These are phyloP conservation scores for Stemphylium beticola DNA, from an alignment of 2,329 filamentous ascomycete genomes.

Conservation along the genomic window DNA sequence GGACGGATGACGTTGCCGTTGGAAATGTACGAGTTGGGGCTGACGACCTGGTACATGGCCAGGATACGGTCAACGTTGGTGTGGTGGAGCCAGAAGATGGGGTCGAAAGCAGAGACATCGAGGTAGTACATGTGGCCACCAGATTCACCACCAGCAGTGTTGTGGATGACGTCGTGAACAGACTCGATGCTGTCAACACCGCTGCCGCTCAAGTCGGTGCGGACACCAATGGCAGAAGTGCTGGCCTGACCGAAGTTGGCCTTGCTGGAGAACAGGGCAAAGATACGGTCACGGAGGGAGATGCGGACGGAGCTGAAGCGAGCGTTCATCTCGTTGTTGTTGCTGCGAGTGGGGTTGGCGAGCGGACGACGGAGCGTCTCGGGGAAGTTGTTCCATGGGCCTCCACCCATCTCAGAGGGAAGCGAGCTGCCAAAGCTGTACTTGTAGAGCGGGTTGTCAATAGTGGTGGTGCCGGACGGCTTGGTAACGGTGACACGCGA, in stretches of 20 bases:
- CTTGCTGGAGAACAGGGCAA: conserved; percentile 44
- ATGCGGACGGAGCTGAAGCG: conserved; percentile 36
- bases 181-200: conserved; percentile 47
- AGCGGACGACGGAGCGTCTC: conserved; percentile 43
- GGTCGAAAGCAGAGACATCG: conserved; percentile 77
- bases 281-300: conserved; percentile 47
- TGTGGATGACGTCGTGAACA: conserved; percentile 45
- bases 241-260: conserved; percentile 38
- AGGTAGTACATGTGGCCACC: conserved; percentile 78
- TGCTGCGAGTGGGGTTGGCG: conserved; percentile 42
- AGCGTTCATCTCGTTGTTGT: conserved; percentile 47
- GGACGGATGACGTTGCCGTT: conserved; percentile 45
- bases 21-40: conserved; percentile 72
- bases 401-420: conserved; percentile 57
- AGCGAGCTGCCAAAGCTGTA: conserved; percentile 59
- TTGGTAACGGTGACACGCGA: conserved; percentile 53
- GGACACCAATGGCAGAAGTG: conserved; percentile 41
- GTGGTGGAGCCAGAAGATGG: conserved; percentile 59
- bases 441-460: conserved; percentile 56
- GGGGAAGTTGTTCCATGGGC: conserved; percentile 41
- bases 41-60: conserved; percentile 77
- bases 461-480: conserved; percentile 46
- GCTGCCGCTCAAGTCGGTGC: conserved; percentile 34
- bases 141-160: conserved; percentile 48
- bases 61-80: conserved; percentile 58